Base-by-base conservation (phyloP, 139 green algal genomes). In the Auxenochlorella protothecoides region DNA sequence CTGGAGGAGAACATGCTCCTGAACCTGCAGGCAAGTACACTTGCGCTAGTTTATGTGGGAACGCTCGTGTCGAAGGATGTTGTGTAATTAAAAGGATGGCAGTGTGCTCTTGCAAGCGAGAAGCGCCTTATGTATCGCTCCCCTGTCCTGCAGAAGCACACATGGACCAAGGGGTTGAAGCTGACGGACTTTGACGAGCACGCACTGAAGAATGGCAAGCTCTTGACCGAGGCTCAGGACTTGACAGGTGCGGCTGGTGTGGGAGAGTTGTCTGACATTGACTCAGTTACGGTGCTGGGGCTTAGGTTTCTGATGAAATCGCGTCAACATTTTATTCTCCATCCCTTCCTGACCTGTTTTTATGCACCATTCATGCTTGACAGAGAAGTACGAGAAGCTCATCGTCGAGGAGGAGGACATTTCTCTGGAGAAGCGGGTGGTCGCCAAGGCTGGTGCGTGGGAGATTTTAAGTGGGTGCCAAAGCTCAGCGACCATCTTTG, bases 1-100 rank as follows among this genome's bases (percentile, higher is more conserved):
- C 86, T 98, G 70, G 95, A 99, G 88, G 95, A 99, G 86, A 85
- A 84, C 52, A 99, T 99, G 95, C 88, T 99, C 74, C 81, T 98
- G 51, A 98, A 98, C 85, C 82, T 99, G 79, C 86, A 93, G 77
- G 63, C 57, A 15, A 15, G 57, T 62, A 9, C 11, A 11, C 57
- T 15, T 62, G 57, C 57, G 57, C 57, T 62, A 11, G 9, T 62
- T 62, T 62, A 62, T 66, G 63, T 9, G 15, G 63, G 63, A 66
- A 15, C 79, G 66, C 70, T 88, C 88, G 72, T 83, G 78, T 54
- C 13, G 14, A 6, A 66, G 12, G 10, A 9, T 71, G 13, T 5
- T 9, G 12, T 9, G 6, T 16, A 16, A 60, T 16, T 67, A 15
- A 7, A 15, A 14, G 27, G 27, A 44, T 44, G 27, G 27, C 27